phyloP scores from a whole-genome alignment of 352 stramenopile species.

The Phytophthora citrophthora region DNA sequence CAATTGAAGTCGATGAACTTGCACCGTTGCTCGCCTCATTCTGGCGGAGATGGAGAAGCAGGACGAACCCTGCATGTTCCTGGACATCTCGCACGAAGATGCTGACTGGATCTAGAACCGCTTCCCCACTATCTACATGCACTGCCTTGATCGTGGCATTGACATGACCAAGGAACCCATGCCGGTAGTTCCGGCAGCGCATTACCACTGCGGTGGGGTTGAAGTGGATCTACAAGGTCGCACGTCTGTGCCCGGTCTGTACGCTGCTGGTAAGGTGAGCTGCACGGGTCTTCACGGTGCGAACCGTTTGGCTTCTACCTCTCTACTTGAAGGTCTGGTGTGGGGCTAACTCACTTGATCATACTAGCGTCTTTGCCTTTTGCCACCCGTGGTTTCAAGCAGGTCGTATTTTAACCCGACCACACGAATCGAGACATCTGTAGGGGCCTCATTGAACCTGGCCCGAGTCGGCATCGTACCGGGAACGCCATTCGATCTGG shows the following conservation, averaged over 20 bases:
- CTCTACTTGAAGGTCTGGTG: conserved; percentile 93
- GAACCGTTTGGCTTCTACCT: conserved; percentile 94
- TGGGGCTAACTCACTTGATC: conserved; percentile 62
- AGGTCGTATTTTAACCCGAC: too few species aligned
- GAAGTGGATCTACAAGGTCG: conserved; percentile 88
- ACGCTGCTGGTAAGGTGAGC: conserved; percentile 93
- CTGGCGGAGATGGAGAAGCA: conserved; percentile 91
- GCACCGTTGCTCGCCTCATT: conserved; percentile 93
- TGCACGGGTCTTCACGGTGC: conserved; percentile 94
- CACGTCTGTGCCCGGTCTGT: conserved; percentile 86
- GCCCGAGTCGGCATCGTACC: too few species aligned
- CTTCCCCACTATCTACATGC: conserved; percentile 90
- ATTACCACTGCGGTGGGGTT: conserved; percentile 96
- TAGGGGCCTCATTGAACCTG: too few species aligned
- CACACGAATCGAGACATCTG: too few species aligned
- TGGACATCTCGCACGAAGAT: conserved; percentile 94
- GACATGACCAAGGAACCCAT: conserved; percentile 93
- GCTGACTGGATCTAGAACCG: conserved; percentile 82
- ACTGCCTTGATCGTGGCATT: conserved; percentile 79
- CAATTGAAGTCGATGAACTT: too few species aligned
- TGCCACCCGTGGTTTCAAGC: too few species aligned
- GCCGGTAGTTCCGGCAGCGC: conserved; percentile 92
- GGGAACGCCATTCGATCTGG: too few species aligned
- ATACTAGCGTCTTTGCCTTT: too few species aligned
- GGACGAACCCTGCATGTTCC: conserved; percentile 84